These are phyloP conservation scores for Leccinum barrowsii DNA, from an alignment of 768 basidiomycete species.

Conservation along the genomic window DNA sequence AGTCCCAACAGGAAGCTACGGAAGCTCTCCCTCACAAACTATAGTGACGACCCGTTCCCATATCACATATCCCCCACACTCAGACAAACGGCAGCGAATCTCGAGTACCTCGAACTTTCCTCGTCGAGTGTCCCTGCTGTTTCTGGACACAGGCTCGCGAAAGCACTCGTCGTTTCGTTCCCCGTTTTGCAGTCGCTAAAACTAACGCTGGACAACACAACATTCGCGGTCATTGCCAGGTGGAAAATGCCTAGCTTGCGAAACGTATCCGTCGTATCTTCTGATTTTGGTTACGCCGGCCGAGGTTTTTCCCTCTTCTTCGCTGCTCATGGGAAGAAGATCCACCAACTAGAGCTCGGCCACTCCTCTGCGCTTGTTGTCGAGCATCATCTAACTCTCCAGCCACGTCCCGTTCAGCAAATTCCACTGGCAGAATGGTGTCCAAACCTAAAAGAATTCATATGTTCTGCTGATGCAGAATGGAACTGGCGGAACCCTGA, in stretches of 20 bases:
- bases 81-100: slow-evolving; percentile 44
- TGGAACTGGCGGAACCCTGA: slow-evolving; percentile 80
- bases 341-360: slow-evolving; percentile 67
- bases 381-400: slow-evolving; percentile 60
- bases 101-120: slow-evolving; percentile 69
- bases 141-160: slow-evolving; percentile 27
- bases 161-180: slow-evolving; percentile 35
- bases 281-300: slow-evolving; percentile 69
- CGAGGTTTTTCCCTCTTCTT: slow-evolving; percentile 65
- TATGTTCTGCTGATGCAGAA: slow-evolving; percentile 73
- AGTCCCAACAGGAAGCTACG: slow-evolving; percentile 51
- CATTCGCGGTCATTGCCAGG: slow-evolving; percentile 59
- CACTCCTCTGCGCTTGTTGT: slow-evolving; percentile 65
- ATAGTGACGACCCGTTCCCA: slow-evolving; percentile 59
- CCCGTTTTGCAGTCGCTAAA: slow-evolving; percentile 67
- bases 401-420: slow-evolving; percentile 31
- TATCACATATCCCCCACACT: slow-evolving; percentile 53
- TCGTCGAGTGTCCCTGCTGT: slow-evolving; percentile 49
- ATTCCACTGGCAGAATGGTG: slow-evolving; percentile 65
- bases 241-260: slow-evolving; percentile 65
- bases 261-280: slow-evolving; percentile 64
- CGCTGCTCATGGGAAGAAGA: slow-evolving; percentile 56
- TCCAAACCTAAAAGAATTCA: slow-evolving; percentile 65
- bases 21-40: slow-evolving; percentile 68
- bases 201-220: slow-evolving; percentile 66